Evolutionary conservation across 305 asterid species (phyloP), one percentile per base, ranked within the genome.

Genomic region (Fraxinus paxiana): DNA sequence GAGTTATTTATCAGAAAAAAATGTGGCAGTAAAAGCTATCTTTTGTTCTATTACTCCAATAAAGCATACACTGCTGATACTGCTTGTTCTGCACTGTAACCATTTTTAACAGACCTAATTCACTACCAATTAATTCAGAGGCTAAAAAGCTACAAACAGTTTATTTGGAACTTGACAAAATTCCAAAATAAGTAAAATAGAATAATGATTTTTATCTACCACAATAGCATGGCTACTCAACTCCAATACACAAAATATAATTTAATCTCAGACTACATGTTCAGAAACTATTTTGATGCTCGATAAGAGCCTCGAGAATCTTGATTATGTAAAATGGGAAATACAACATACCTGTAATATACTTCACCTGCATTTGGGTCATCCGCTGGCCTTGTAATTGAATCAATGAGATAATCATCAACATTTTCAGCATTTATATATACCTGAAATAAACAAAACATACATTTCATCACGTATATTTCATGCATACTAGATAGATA

Each of bases 281-380:
- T 56, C 28, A 17, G 67, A 56, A 56, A 6, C 28, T 56, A 56
- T 56, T 56, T 56, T 56, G 30, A 24, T 56, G 28, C 30, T 18
- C 67, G 0, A 18, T 6, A 18, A 71, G 31, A 0, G 2, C 33
- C 22, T 22, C 3, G 28, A 80, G 22, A 22, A 8, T 13, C 46
- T 2, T 12, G 10, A 31, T 56, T n/a, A 56, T 35, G 26, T 15
- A 2, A 2, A 78, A 78, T 22, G 35, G 22, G 73, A 34, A 59
- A 34, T n/a, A 26, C 43, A 28, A 5, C 80, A 31, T 89, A 92
- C 98, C 98, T 91, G 88, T 89, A 95, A 83, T 95, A 95, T 81
- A 95, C 98, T 88, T 95, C 97, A 26, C 95, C 94, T 20, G 98
- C 97, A 84, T 95, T 90, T 59, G 97, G 97, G 77, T 95, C 98